phyloP scores from a whole-genome alignment of 176 grass and related monocot species.

The Cocos nucifera region DNA sequence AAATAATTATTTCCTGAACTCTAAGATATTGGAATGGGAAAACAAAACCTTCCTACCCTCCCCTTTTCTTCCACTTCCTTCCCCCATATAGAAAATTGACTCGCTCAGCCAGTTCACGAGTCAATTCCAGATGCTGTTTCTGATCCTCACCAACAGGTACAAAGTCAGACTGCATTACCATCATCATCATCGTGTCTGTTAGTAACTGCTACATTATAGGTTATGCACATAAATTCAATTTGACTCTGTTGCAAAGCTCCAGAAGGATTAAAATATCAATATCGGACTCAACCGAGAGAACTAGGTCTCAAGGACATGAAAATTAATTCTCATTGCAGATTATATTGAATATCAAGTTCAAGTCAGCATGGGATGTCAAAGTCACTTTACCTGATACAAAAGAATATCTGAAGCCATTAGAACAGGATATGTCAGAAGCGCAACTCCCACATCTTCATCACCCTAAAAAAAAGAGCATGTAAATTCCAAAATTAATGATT shows the following conservation, averaged over 20 bases:
- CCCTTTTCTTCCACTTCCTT: slow-evolving; percentile 96
- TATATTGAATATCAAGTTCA: too few relatives aligned
- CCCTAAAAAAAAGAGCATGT: slow-evolving; percentile 28
- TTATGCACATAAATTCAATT: too few relatives aligned
- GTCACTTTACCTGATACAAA: slow-evolving; percentile 74
- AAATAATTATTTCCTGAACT: slow-evolving; percentile 16
- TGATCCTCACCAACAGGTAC: slow-evolving; percentile 99
- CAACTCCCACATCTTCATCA: slow-evolving; percentile 97
- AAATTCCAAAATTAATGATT: neutral
- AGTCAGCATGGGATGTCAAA: neutral
- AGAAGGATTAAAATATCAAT: too few relatives aligned
- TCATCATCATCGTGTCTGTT: neutral
- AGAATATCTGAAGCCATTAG: slow-evolving; percentile 99
- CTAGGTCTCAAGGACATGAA: neutral
- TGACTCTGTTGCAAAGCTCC: too few relatives aligned
- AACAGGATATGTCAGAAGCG: slow-evolving; percentile 92
- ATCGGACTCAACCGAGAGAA: too few relatives aligned
- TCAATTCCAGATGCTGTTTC: slow-evolving; percentile 95
- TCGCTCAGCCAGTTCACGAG: slow-evolving; percentile 89
- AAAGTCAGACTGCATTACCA: slow-evolving; percentile 73
- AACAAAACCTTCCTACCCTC: slow-evolving; percentile 41
- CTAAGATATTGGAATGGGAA: slow-evolving; percentile 5
- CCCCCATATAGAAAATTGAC: slow-evolving; percentile 91
- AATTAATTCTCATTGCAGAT: slow-evolving; percentile 4
- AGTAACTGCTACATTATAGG: too few relatives aligned